phyloP scores from a whole-genome alignment of 2,329 filamentous ascomycete genomes.

The Chalaropsis thielavioides region DNA sequence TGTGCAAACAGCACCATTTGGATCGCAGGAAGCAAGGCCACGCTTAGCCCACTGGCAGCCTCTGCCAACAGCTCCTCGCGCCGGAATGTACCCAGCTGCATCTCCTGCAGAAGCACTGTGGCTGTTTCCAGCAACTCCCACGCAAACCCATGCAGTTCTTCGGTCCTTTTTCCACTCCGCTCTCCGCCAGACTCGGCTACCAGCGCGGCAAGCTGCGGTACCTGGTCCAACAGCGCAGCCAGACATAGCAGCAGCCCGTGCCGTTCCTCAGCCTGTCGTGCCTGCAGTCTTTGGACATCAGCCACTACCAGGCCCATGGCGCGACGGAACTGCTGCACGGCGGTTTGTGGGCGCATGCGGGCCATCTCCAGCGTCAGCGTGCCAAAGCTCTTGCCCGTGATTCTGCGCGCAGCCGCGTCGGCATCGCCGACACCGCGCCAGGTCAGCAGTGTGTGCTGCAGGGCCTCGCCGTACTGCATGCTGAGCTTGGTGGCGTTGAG shows the following conservation, averaged over 20 bases:
- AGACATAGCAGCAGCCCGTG: slow-evolving; percentile 52
- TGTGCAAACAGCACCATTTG: slow-evolving; percentile 4
- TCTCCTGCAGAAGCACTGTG: slow-evolving; percentile 22
- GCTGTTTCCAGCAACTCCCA: background rate
- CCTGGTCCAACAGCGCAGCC: slow-evolving; percentile 40
- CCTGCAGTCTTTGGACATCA: slow-evolving; percentile 33
- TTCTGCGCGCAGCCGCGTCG: slow-evolving; percentile 58
- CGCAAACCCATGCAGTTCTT: background rate
- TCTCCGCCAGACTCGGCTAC: slow-evolving; percentile 21
- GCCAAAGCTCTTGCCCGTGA: slow-evolving; percentile 57
- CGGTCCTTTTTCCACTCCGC: background rate
- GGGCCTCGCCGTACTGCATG: slow-evolving; percentile 51
- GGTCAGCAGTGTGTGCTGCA: slow-evolving; percentile 56
- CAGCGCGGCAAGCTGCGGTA: slow-evolving; percentile 27
- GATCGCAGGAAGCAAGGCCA: slow-evolving; percentile 34
- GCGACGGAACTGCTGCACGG: slow-evolving; percentile 23
- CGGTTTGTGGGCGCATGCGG: slow-evolving; percentile 17
- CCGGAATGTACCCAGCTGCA: slow-evolving; percentile 33
- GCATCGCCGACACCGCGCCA: slow-evolving; percentile 83
- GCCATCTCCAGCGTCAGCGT: slow-evolving; percentile 34
- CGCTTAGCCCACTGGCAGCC: slow-evolving; percentile 43
- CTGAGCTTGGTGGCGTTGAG: slow-evolving; percentile 52
- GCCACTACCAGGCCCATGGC: slow-evolving; percentile 31
- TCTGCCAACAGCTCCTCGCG: slow-evolving; percentile 52
- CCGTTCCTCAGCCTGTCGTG: slow-evolving; percentile 51